Base-by-base conservation (phyloP, 768 basidiomycete genomes). In the Tricholoma saponaceum region DNA sequence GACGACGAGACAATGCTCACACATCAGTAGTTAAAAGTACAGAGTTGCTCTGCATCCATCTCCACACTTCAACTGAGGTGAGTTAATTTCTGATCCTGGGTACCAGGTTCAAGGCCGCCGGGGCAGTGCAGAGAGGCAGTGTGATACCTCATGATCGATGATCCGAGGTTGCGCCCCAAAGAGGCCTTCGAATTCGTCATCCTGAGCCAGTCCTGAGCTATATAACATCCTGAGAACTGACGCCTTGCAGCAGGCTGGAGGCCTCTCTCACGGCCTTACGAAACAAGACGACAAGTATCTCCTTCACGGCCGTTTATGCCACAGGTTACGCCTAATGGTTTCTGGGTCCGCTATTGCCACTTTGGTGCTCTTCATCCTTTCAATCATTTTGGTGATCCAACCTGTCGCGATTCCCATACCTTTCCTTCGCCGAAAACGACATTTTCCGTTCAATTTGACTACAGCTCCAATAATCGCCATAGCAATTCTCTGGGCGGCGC, bases 391-490 rank as follows among this genome's bases (percentile, higher is more conserved):
- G 57, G 83, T 84, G 0, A 83, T 84, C 43, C 68, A 65, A 18
- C 78, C 81, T 1, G 66, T 80, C 28, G 64, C 72, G 2, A 72
- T 84, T 64, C 76, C 74, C 13, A 64, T 76, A 0, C 73, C 68
- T 1, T 62, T 70, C 46, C 47, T 75, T 54, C 69, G 72, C 1
- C 63, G 58, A 32, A 71, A 62, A 57, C 69, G 64, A 26, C 37
- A 16, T 49, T 64, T 81, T 18, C 72, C 69, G 9, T 65, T 84
- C 44, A 76, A 83, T 64, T 75, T 84, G 39, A 80, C 77, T 1
- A 82, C 81, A 3, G 80, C 82, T 0, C 83, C 83, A 0, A 81
- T 83, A 20, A 63, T 79, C 50, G 76, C 79, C 10, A 82, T 84
- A 23, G 74, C 75, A 1, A 65, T 83, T 30, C 64, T 84, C 16